Percentiles rank a stretch among this genome's conserved stretches.
Conservation (phyloP, 805 yeast genomes). For the Diddensiella transvaalensis region DNA sequence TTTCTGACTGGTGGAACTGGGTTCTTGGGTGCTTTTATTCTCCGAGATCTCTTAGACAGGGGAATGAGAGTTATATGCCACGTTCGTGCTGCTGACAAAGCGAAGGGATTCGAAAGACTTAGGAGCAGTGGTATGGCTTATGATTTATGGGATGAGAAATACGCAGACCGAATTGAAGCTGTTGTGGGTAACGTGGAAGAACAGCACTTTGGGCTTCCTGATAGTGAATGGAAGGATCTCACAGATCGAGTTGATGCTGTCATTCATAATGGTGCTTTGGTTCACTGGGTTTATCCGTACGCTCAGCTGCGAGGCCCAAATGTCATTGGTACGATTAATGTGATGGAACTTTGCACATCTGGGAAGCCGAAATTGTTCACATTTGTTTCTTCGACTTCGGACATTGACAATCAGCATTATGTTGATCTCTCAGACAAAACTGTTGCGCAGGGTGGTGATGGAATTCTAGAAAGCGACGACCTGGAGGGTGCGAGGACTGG, state of each 20-base stretch:
- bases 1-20: conserved; percentile 97
- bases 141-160: conserved; percentile 71
- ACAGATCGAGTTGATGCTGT: conserved; percentile 68
- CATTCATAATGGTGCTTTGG: conserved; percentile 95
- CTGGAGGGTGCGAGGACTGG: conserved; percentile 78
- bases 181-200: conserved; percentile 80
- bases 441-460: conserved; percentile 59
- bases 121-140: conserved; percentile 72
- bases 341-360: conserved; percentile 66
- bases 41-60: conserved; percentile 70
- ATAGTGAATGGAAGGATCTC: conserved; percentile 55
- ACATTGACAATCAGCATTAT: conserved; percentile 80
- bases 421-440: conserved; percentile 72
- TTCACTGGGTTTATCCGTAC: conserved; percentile 98
- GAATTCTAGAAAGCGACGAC: conserved; percentile 80
- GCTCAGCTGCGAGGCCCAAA: conserved; percentile 86
- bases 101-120: conserved; percentile 72
- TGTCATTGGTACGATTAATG: conserved; percentile 82
- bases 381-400: conserved; percentile 94
- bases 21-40: conserved; percentile 85
- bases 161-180: conserved; percentile 56
- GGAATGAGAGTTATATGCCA: conserved; percentile 73
- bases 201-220: conserved; percentile 65
- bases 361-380: conserved; percentile 84
- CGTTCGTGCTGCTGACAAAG: conserved; percentile 75